These are phyloP conservation scores for Paramecium sexaurelia DNA, from an alignment of 73 alveolate genomes.

Conservation along the genomic window DNA sequence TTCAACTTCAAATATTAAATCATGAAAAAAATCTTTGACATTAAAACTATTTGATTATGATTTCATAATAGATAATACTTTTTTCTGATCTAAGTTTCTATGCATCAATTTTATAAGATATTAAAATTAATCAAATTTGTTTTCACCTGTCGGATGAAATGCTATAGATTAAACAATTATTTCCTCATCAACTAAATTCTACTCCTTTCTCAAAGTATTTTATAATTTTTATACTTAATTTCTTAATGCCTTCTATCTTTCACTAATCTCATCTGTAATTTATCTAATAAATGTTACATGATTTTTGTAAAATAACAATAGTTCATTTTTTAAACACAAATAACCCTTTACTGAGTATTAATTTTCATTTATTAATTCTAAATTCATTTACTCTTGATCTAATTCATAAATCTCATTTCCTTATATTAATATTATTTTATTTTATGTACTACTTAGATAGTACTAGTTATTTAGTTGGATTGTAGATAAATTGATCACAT, in stretches of 20 bases:
- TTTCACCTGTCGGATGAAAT: not conserved
- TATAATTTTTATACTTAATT: not conserved
- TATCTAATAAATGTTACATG: not conserved
- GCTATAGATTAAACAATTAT: not conserved
- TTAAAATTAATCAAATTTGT: not conserved
- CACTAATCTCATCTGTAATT: not conserved
- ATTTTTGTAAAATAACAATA: not conserved
- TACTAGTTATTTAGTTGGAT: not conserved
- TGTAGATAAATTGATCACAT: not conserved
- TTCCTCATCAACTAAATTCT: not conserved
- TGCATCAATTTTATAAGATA: not conserved
- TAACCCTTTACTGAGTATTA: not conserved
- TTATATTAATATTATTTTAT: not conserved
- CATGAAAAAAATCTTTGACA: not conserved
- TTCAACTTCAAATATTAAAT: not conserved
- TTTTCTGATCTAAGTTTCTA: not conserved
- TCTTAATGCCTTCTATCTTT: not conserved
- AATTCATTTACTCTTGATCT: not conserved
- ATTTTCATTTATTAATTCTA: not conserved
- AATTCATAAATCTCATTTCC: not conserved
- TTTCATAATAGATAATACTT: not conserved
- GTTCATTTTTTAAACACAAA: not conserved
- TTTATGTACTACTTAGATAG: not conserved
- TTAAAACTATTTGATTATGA: not conserved
- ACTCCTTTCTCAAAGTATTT: not conserved